phyloP scores from a whole-genome alignment of 768 basidiomycete species.

The Clitopilus hobsonii region DNA sequence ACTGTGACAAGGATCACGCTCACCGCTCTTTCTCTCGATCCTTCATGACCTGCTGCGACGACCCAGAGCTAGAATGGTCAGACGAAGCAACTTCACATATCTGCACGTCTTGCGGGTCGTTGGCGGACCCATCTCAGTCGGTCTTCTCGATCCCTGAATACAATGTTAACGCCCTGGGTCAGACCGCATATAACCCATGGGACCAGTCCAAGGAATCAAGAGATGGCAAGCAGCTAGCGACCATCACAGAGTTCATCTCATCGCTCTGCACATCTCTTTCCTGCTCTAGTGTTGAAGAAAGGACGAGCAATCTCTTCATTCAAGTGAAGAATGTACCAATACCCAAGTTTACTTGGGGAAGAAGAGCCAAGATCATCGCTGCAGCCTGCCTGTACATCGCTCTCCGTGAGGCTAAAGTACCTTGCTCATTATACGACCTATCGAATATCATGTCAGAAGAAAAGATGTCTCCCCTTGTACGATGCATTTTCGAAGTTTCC shows the following conservation, averaged over 20 bases:
- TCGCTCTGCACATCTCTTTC: background rate
- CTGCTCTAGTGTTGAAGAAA: conserved; percentile 20
- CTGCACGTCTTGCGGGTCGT: conserved; percentile 70
- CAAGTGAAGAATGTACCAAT: conserved; percentile 47
- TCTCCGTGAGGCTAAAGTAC: conserved; percentile 64
- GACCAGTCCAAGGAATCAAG: conserved; percentile 22
- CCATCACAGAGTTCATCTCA: background rate
- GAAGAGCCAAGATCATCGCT: conserved; percentile 62
- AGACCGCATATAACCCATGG: conserved; percentile 22
- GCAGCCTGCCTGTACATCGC: conserved; percentile 69
- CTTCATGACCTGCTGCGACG: background rate
- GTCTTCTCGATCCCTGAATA: conserved; percentile 44
- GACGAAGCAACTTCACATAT: conserved; percentile 56
- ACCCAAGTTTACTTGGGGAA: conserved; percentile 67
- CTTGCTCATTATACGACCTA: conserved; percentile 65
- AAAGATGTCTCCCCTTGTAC: conserved; percentile 43
- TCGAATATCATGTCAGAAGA: conserved; percentile 57
- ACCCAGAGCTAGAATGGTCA: conserved; percentile 32
- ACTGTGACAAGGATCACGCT: background rate
- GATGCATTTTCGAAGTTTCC: conserved; percentile 48
- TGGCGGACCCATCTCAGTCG: conserved; percentile 57
- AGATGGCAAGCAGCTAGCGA: conserved; percentile 1
- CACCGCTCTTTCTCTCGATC: background rate
- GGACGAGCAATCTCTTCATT: conserved; percentile 65
- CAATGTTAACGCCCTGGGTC: conserved; percentile 19